A percentile compares a stretch with the other conserved stretches of the same genome.
Evolutionary conservation across 2,329 filamentous ascomycete species (phyloP).

Genomic region (Fusarium transvaalense): DNA sequence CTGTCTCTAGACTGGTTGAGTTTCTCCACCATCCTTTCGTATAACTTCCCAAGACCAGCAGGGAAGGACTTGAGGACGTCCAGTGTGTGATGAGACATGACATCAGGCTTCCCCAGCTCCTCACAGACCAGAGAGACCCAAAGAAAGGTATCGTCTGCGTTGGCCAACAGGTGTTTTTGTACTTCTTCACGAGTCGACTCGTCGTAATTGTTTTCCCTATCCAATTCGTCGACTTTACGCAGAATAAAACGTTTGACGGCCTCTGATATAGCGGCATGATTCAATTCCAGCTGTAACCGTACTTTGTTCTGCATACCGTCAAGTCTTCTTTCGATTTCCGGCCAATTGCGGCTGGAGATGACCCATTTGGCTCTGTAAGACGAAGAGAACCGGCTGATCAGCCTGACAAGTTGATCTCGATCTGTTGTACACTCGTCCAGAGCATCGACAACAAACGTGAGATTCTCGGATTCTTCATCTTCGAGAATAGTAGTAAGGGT

Average conservation of each 20-base stretch:
- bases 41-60: background rate
- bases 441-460: background rate
- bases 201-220: background rate
- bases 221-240: background rate
- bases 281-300: conserved; percentile 47
- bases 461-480: background rate
- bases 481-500: background rate
- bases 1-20: background rate
- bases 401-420: background rate
- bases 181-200: conserved; percentile 47
- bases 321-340: conserved; percentile 44
- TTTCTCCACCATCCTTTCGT: background rate
- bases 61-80: background rate
- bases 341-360: conserved; percentile 59
- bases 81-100: background rate
- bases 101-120: background rate
- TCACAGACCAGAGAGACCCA: conserved; percentile 42
- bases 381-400: background rate
- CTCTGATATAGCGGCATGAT: background rate
- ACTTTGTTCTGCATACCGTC: background rate
- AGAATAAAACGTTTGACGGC: background rate
- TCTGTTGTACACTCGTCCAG: conserved; percentile 11
- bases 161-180: background rate
- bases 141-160: conserved; percentile 50
- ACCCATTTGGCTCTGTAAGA: conserved; percentile 54